These are phyloP conservation scores for Malus sieversii DNA, from an alignment of 306 rosid species.

Conservation along the genomic window DNA sequence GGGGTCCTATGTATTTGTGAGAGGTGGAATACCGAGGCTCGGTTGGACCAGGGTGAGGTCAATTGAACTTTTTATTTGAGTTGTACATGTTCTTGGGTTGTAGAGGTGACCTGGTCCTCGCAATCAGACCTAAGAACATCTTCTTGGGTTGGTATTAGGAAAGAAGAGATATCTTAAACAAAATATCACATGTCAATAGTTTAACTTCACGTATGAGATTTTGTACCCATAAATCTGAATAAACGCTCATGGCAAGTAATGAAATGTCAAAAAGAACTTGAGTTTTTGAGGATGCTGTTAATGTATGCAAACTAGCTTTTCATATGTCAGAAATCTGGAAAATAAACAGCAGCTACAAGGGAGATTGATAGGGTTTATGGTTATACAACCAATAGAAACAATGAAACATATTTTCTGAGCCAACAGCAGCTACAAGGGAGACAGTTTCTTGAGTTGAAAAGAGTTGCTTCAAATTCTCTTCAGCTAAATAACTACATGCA, in stretches of 20 bases:
- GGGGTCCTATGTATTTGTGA: background rate
- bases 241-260: background rate
- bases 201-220: background rate
- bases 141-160: background rate
- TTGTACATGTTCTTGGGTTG: no score
- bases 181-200: background rate
- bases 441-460: background rate
- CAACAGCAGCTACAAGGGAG: background rate
- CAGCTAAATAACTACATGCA: background rate
- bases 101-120: background rate
- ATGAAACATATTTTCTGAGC: background rate
- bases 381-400: background rate
- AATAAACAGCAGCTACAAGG: background rate
- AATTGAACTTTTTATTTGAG: background rate
- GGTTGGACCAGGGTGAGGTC: background rate
- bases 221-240: background rate
- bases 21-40: background rate
- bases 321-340: background rate
- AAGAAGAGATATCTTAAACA: background rate
- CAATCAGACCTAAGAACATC: background rate
- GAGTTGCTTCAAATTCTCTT: background rate
- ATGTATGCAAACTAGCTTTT: background rate
- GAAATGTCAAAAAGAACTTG: background rate
- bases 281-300: background rate
- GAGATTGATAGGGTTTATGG: background rate